Conservation (phyloP, 1,284 basidiomycete genomes). For the Trichosporon sp. region DNA sequence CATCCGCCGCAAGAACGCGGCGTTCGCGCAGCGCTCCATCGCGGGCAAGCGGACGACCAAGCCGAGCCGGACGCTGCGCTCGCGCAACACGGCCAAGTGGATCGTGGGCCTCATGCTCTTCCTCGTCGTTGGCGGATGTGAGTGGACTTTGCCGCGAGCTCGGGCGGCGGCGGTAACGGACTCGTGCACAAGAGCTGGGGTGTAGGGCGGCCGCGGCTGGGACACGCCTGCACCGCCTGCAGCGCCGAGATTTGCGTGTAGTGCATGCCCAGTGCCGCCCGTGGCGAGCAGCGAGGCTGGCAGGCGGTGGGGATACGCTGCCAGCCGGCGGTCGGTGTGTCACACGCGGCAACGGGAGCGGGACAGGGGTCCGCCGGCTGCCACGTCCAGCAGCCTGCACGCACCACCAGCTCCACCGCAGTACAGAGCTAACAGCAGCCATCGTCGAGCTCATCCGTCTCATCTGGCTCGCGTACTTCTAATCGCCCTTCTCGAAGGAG, state of each 20-base stretch:
- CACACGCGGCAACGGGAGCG: not conserved
- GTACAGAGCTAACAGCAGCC: slow-evolving; percentile 23
- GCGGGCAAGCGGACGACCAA: slow-evolving; percentile 41
- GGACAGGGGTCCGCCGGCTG: not conserved
- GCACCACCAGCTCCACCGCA: no score
- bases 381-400: not conserved
- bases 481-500: not conserved
- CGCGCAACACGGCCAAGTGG: slow-evolving; percentile 34
- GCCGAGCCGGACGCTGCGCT: slow-evolving; percentile 32
- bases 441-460: slow-evolving; percentile 41
- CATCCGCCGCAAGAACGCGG: slow-evolving; percentile 46
- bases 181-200: no score
- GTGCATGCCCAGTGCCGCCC: no score
- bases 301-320: no score
- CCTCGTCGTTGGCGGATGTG: slow-evolving; percentile 43
- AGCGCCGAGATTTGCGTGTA: no score
- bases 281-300: no score
- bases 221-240: no score
- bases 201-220: no score
- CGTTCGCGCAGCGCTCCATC: slow-evolving; percentile 40
- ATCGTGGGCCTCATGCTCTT: slow-evolving; percentile 42
- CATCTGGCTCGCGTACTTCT: slow-evolving; percentile 33
- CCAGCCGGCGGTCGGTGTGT: no score
- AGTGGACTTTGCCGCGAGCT: slow-evolving; percentile 20
- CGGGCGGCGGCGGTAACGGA: no score